Percentiles rank a stretch among this genome's conserved stretches.
These are phyloP conservation scores for Fusarium nygamai DNA, from an alignment of 2,329 filamentous ascomycete genomes.

Conservation along the genomic window DNA sequence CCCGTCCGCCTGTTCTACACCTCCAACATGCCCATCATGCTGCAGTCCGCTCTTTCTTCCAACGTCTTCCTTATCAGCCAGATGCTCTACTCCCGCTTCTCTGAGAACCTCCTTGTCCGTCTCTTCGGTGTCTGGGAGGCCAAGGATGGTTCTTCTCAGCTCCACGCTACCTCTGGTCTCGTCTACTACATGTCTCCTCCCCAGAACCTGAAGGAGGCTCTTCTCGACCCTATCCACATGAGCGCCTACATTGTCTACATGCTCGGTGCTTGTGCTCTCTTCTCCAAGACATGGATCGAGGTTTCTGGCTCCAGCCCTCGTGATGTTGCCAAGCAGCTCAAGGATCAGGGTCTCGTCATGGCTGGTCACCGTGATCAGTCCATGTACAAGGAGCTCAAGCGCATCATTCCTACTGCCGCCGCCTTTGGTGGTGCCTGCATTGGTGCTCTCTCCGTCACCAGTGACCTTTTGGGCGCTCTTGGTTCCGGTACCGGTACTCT, in stretches of 20 bases:
- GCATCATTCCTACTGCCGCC: constrained; percentile 96
- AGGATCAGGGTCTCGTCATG: constrained; percentile 99
- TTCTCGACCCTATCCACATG: constrained; percentile 97
- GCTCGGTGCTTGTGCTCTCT: constrained; percentile 95
- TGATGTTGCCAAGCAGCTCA: constrained; percentile 99
- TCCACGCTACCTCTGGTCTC: constrained; percentile 90
- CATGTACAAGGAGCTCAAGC: constrained; percentile 99
- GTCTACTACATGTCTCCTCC: constrained; percentile 99
- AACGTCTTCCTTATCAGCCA: constrained; percentile 99
- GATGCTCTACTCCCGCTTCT: constrained; percentile 99
- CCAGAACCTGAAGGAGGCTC: constrained; percentile 95
- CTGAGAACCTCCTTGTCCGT: constrained; percentile 97
- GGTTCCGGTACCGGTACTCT: constrained; percentile 98
- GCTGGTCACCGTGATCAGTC: constrained; percentile 99
- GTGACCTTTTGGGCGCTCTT: constrained; percentile 93
- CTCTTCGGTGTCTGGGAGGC: constrained; percentile 99
- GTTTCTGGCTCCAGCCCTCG: constrained; percentile 97
- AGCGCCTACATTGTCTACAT: constrained; percentile 96
- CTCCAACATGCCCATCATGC: constrained; percentile 99
- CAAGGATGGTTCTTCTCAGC: constrained; percentile 93
- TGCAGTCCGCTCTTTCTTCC: constrained; percentile 97
- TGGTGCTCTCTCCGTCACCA: constrained; percentile 93
- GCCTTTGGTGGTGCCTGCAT: constrained; percentile 99
- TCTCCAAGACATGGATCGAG: constrained; percentile 99
- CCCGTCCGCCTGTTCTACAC: constrained; percentile 99